Evolutionary conservation across 2,329 filamentous ascomycete species (phyloP), one percentile per base, ranked within the genome.

Genomic region (Lachnellula suecica): DNA sequence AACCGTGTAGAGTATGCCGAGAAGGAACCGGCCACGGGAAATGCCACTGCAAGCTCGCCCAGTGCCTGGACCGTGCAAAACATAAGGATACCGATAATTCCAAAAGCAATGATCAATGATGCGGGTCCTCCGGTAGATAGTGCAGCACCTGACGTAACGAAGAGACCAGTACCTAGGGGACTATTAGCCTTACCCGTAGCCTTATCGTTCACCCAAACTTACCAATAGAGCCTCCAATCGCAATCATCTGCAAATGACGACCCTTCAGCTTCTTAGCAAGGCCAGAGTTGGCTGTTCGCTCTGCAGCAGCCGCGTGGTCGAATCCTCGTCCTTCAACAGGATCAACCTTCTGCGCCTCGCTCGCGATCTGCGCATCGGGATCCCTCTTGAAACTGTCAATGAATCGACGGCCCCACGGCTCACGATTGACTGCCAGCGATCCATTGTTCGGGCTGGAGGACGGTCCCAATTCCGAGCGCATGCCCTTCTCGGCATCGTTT

Each of bases 221-320:
- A n/a, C 19, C 19, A 22, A 15, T 19, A 15, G 7, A 9, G 15
- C 17, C 25, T 55, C 73, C 72, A 48, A 77, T 75, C 51, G 73
- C 73, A 65, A 75, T 75, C 73, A 75, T 75, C 64, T 77, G 73
- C 65, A 77, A 68, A 64, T 76, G 74, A 54, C 74, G 68, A 23
- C 71, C 70, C 63, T 74, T 72, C 62, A 77, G 42, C 11, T 54
- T 42, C 29, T 31, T 48, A 8, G 88, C 83, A 44, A 97, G 77
- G 5, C 87, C 85, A 38, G 89, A 87, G 58, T 86, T 80, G 6
- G 89, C 88, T 2, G 90, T 92, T 31, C 76, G 75, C 25, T 75
- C 72, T 1, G 79, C 79, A 2, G 82, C 83, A 50, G 69, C 70
- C 66, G 89, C 85, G 62, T 91, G 73, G 65, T 89, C 80, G 66